Conservation (phyloP, 2,329 filamentous ascomycete genomes). For the Paracamarosporium sp. region DNA sequence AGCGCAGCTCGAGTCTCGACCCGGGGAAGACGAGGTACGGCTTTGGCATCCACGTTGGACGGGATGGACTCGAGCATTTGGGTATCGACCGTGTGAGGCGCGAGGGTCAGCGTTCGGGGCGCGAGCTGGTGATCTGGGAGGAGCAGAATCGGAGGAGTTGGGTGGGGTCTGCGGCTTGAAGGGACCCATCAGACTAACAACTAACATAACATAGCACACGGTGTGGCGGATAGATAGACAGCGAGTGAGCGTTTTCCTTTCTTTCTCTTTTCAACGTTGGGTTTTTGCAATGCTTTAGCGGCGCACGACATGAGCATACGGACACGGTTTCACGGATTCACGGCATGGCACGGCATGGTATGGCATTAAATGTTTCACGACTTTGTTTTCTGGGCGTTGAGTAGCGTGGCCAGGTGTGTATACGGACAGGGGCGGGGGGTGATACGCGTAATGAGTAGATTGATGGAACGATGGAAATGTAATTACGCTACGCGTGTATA, state of each 20-base stretch:
- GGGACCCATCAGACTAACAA: neutral
- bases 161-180: conserved; percentile 19
- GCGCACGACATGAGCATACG: conserved; percentile 16
- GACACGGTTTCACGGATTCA: conserved; percentile 13
- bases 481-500: neutral
- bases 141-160: conserved; percentile 41
- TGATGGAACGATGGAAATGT: neutral
- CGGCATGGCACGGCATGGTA: conserved; percentile 9
- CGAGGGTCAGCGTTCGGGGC: conserved; percentile 37
- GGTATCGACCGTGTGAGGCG: conserved; percentile 64
- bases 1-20: conserved; percentile 37
- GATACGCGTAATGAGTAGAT: neutral
- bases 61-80: conserved; percentile 65
- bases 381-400: too few relatives aligned
- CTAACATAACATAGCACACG: neutral
- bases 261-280: neutral
- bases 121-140: conserved; percentile 46
- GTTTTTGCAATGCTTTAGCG: neutral
- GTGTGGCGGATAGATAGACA: neutral
- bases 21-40: conserved; percentile 55
- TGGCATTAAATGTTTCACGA: conserved; percentile 9
- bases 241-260: neutral
- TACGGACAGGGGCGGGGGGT: neutral
- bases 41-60: conserved; percentile 64
- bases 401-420: too few relatives aligned